phyloP scores from a whole-genome alignment of 2,329 filamentous ascomycete species.

The Fusarium tanahbumbuense region DNA sequence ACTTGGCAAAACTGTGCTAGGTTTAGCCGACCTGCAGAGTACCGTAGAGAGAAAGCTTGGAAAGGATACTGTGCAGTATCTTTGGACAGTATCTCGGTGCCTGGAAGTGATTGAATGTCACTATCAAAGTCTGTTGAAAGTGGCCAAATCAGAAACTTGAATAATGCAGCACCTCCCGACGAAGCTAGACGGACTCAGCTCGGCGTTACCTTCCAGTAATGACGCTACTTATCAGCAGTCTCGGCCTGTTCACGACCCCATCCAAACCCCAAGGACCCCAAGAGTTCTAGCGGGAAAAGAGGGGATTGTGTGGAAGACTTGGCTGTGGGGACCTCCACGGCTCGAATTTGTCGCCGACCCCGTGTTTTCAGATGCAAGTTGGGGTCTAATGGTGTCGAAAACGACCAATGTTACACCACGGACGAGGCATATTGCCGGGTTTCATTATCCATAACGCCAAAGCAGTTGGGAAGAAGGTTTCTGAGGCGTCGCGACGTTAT shows the following conservation, averaged over 20 bases:
- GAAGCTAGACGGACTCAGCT: constrained; percentile 28
- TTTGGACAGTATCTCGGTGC: constrained; percentile 14
- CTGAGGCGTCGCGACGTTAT: constrained; percentile 13
- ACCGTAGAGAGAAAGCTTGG: background rate
- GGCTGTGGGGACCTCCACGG: constrained; percentile 23
- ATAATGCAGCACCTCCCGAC: background rate
- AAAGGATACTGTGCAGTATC: constrained; percentile 6
- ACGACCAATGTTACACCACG: constrained; percentile 28
- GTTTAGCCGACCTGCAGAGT: background rate
- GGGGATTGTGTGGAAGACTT: constrained; percentile 8
- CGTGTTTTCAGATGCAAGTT: constrained; percentile 31
- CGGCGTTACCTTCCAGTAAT: constrained; percentile 33
- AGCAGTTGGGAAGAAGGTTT: constrained; percentile 7
- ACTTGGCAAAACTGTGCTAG: constrained; percentile 15
- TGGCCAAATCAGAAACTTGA: constrained; percentile 28
- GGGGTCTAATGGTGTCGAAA: constrained; percentile 26
- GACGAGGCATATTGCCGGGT: background rate
- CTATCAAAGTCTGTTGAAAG: constrained; percentile 9
- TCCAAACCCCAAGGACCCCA: constrained; percentile 36
- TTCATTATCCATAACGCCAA: constrained; percentile 3
- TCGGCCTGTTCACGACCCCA: constrained; percentile 26
- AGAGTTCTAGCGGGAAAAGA: constrained; percentile 20
- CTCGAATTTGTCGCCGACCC: constrained; percentile 37
- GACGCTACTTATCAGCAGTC: constrained; percentile 30
- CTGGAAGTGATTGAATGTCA: constrained; percentile 26